These are phyloP conservation scores for Sporothrix protearum DNA, from an alignment of 2,329 filamentous ascomycete genomes.

Conservation along the genomic window DNA sequence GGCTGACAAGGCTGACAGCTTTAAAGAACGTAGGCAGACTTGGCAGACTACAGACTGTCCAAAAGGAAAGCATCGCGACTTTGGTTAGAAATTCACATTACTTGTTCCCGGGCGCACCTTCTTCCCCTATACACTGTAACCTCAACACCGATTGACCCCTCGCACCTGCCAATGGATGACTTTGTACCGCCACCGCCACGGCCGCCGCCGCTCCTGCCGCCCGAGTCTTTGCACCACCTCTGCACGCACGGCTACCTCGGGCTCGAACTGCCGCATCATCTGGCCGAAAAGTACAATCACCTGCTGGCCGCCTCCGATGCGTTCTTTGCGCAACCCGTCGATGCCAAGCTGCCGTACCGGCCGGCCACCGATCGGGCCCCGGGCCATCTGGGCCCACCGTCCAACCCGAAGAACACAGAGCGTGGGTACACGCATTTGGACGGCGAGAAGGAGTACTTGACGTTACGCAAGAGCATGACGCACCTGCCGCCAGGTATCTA, in stretches of 20 bases:
- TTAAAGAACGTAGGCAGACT: not conserved
- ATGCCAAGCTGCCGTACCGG: slow-evolving; percentile 23
- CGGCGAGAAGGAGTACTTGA: slow-evolving; percentile 30
- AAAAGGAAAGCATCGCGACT: not conserved
- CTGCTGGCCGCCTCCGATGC: slow-evolving; percentile 23
- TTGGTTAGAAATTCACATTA: not conserved
- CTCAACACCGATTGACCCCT: not conserved
- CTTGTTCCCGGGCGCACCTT: not conserved
- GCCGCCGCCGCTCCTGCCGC: slow-evolving; percentile 28
- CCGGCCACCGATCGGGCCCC: slow-evolving; percentile 11
- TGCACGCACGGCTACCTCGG: slow-evolving; percentile 28
- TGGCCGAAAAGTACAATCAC: slow-evolving; percentile 15
- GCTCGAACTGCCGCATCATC: slow-evolving; percentile 24
- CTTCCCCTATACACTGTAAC: not conserved
- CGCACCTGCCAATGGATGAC: not conserved
- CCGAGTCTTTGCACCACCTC: slow-evolving; percentile 26
- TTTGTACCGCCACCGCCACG: slow-evolving; percentile 22
- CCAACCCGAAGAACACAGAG: slow-evolving; percentile 24
- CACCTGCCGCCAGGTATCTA: slow-evolving; percentile 22
- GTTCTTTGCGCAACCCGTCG: slow-evolving; percentile 26
- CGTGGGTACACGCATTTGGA: slow-evolving; percentile 26
- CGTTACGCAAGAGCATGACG: slow-evolving; percentile 27
- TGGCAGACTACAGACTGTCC: not conserved
- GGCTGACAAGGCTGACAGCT: not conserved
- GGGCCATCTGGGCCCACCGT: slow-evolving; percentile 18